Evolutionary conservation across 257 asterid genomes (phyloP).

Genomic region (Nicotiana attenuata): DNA sequence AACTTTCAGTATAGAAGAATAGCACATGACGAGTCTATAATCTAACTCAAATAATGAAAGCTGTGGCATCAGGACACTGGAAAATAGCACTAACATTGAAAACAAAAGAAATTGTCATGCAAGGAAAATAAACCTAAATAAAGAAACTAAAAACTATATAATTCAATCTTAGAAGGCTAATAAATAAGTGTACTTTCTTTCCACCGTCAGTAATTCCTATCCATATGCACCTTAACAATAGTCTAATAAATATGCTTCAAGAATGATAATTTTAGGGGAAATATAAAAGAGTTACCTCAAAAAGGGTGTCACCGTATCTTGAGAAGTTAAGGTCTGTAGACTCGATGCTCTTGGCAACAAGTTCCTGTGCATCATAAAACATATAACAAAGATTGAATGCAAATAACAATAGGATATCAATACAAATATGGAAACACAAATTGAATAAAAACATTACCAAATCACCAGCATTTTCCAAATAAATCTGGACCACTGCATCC

Average conservation of each 20-base stretch:
- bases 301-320: conserved; percentile 21
- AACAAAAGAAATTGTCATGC: not conserved
- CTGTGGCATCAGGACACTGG: not conserved
- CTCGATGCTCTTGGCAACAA: conserved; percentile 14
- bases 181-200: not conserved
- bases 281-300: conserved; percentile 6
- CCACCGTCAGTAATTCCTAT: not conserved
- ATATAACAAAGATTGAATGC: not conserved
- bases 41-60: not conserved
- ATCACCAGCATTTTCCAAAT: conserved; percentile 99
- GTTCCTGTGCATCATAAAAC: conserved; percentile 9
- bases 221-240: not conserved
- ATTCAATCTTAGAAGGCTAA: not conserved
- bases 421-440: no score
- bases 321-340: conserved; percentile 14
- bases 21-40: not conserved
- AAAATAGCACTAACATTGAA: not conserved
- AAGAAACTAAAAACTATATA: not conserved
- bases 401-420: not conserved
- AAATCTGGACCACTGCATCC: conserved; percentile 99
- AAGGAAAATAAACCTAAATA: not conserved
- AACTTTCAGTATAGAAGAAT: not conserved
- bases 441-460: conserved; percentile 41
- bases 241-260: not conserved
- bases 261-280: not conserved